Evolutionary conservation across 2,329 filamentous ascomycete genomes (phyloP).

Genomic region (Hypoxylon sp.): DNA sequence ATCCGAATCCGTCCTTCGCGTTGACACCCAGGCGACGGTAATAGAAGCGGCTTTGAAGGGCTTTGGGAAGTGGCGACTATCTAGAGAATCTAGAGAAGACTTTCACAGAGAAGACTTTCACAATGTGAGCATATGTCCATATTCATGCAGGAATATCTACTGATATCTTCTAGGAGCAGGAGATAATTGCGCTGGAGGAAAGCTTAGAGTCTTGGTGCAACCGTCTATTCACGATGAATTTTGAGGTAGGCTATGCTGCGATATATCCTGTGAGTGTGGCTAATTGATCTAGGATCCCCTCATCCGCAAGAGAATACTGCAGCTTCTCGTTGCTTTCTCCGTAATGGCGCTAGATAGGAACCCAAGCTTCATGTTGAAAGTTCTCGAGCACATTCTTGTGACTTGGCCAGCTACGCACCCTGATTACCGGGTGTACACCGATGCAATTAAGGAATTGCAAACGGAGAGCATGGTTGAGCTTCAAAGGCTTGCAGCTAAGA

Average conservation of each 20-base stretch:
- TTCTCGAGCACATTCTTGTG: constrained; percentile 91
- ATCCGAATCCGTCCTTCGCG: constrained; percentile 79
- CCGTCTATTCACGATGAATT: constrained; percentile 77
- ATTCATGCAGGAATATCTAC: constrained; percentile 19
- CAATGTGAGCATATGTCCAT: constrained; percentile 37
- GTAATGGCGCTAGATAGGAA: constrained; percentile 84
- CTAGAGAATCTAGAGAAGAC: constrained; percentile 43
- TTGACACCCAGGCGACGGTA: constrained; percentile 91
- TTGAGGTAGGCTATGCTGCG: constrained; percentile 66
- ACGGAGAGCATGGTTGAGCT: constrained; percentile 88
- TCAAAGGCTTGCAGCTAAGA: constrained; percentile 88
- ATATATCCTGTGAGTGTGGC: constrained; percentile 2
- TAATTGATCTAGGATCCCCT: constrained; percentile 75
- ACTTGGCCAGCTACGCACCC: constrained; percentile 82
- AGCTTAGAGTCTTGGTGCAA: constrained; percentile 81
- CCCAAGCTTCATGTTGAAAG: constrained; percentile 85
- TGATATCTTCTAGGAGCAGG: constrained; percentile 60
- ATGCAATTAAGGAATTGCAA: constrained; percentile 91
- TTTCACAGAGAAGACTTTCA: constrained; percentile 42
- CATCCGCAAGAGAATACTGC: constrained; percentile 84
- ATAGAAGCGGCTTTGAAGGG: constrained; percentile 92
- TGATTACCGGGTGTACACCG: constrained; percentile 81
- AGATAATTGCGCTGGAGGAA: constrained; percentile 71
- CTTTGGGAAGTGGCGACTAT: constrained; percentile 81
- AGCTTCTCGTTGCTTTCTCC: constrained; percentile 87